Evolutionary conservation across 768 basidiomycete species (phyloP).

Genomic region (Leucogyrophana mollusca): DNA sequence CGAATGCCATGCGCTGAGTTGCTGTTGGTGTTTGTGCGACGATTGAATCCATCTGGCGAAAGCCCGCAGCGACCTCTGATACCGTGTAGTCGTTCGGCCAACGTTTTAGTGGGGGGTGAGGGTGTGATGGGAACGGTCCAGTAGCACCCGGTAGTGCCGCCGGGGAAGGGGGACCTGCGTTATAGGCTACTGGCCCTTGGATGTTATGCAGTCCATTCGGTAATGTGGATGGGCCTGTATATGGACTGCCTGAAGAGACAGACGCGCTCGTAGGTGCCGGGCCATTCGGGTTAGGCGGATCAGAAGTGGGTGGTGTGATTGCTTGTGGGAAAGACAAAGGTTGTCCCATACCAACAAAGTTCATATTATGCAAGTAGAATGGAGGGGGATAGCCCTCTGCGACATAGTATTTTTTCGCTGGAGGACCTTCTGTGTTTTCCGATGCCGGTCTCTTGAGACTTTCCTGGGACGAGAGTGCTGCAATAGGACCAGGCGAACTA

Average conservation of each 20-base stretch:
- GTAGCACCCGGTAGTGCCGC: constrained; percentile 15
- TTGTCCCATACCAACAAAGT: constrained; percentile 22
- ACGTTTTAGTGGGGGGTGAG: constrained; percentile 64
- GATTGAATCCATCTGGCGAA: constrained; percentile 47
- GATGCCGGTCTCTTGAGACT: constrained; percentile 25
- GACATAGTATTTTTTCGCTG: constrained; percentile 27
- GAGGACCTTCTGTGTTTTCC: constrained; percentile 20
- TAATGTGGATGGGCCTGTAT: constrained; percentile 8
- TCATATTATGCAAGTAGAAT: constrained; percentile 14
- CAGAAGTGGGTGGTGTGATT: constrained; percentile 20
- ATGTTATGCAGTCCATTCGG: background rate
- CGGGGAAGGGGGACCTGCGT: constrained; percentile 10
- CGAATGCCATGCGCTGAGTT: constrained; percentile 67
- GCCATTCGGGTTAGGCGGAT: constrained; percentile 14
- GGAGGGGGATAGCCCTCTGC: constrained; percentile 22
- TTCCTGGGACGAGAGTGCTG: constrained; percentile 9
- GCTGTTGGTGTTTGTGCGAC: constrained; percentile 36
- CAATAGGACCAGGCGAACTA: constrained; percentile 5
- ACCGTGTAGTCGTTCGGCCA: constrained; percentile 81
- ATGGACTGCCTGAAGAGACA: constrained; percentile 13
- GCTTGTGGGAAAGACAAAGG: constrained; percentile 23
- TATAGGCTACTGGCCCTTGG: constrained; percentile 17
- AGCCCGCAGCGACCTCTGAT: constrained; percentile 59
- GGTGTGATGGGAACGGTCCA: constrained; percentile 46
- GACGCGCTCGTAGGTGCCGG: constrained; percentile 15